phyloP scores from a whole-genome alignment of 2,329 filamentous ascomycete species.

The Ceratocystis papillata region DNA sequence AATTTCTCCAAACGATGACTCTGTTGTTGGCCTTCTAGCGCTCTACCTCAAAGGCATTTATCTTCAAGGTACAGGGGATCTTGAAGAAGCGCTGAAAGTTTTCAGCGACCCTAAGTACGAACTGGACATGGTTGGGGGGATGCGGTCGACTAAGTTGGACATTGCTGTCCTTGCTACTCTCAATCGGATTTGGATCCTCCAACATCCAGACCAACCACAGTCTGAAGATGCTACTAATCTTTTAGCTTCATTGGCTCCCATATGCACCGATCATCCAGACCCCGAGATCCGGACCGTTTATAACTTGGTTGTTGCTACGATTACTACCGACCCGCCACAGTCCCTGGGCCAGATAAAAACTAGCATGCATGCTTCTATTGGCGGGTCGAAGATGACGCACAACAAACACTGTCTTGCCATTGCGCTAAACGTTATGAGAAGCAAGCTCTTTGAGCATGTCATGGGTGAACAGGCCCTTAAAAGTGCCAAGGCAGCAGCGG shows the following conservation, averaged over 20 bases:
- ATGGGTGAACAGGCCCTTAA: conserved; percentile 72
- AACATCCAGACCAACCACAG: conserved; percentile 47
- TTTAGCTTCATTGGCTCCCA: conserved; percentile 53
- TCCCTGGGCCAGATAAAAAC: conserved; percentile 69
- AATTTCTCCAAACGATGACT: conserved; percentile 34
- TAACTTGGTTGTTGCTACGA: conserved; percentile 61
- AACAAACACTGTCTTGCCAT: conserved; percentile 78
- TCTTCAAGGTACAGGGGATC: conserved; percentile 63
- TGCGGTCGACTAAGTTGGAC: conserved; percentile 48
- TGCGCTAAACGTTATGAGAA: conserved; percentile 74
- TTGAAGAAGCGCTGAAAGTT: conserved; percentile 54
- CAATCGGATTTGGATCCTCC: conserved; percentile 62
- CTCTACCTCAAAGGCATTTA: conserved; percentile 67
- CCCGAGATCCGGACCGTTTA: conserved; percentile 67
- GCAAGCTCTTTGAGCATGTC: conserved; percentile 68
- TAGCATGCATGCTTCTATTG: conserved; percentile 62
- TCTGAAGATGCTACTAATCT: conserved; percentile 49
- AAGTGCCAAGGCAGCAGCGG: conserved; percentile 57
- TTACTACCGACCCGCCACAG: conserved; percentile 49
- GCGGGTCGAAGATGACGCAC: conserved; percentile 53
- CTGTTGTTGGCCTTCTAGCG: conserved; percentile 40
- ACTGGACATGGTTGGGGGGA: conserved; percentile 36
- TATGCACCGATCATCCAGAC: conserved; percentile 60
- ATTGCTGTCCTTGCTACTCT: conserved; percentile 55
- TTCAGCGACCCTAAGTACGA: conserved; percentile 54